Percentiles rank a stretch among this genome's conserved stretches.
Conservation (phyloP, 1,284 basidiomycete genomes). For the Anthracocystis walkeri region DNA sequence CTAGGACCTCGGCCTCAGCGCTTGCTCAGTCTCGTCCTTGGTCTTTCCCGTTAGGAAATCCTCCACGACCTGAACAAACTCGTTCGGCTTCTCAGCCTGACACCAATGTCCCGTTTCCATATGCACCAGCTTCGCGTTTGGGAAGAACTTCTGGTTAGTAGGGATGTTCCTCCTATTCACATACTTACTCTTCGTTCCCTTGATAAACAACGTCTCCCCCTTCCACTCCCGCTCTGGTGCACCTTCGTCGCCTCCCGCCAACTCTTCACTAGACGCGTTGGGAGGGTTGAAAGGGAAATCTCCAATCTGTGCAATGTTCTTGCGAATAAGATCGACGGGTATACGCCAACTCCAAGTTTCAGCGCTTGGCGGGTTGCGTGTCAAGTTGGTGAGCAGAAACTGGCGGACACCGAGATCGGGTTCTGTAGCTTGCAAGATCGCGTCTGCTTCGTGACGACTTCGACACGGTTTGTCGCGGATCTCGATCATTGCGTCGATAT, state of each 20-base stretch:
- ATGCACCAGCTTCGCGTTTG: constrained; percentile 72
- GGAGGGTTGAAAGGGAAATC: constrained; percentile 76
- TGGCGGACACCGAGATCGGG: constrained; percentile 77
- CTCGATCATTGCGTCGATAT: constrained; percentile 79
- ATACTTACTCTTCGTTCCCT: constrained; percentile 77
- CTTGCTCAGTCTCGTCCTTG: constrained; percentile 31
- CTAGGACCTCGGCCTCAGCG: constrained; percentile 33
- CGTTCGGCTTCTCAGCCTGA: constrained; percentile 69
- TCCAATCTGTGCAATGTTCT: constrained; percentile 78
- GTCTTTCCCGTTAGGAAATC: constrained; percentile 60
- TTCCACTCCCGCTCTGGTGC: constrained; percentile 72
- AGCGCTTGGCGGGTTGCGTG: constrained; percentile 67
- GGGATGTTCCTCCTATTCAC: constrained; percentile 78
- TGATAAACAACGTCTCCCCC: constrained; percentile 80
- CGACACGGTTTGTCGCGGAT: constrained; percentile 75
- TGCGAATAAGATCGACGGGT: constrained; percentile 77
- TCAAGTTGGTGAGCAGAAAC: constrained; percentile 85
- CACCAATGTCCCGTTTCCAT: constrained; percentile 71
- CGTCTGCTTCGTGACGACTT: constrained; percentile 77
- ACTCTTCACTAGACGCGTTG: constrained; percentile 71
- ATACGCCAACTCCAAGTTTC: constrained; percentile 76
- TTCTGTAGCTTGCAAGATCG: constrained; percentile 77
- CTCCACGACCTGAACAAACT: constrained; percentile 68
- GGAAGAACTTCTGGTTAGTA: constrained; percentile 77
- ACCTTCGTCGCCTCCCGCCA: constrained; percentile 9